Conservation (phyloP, 805 yeast species). For the Zygosaccharomyces lentus region DNA sequence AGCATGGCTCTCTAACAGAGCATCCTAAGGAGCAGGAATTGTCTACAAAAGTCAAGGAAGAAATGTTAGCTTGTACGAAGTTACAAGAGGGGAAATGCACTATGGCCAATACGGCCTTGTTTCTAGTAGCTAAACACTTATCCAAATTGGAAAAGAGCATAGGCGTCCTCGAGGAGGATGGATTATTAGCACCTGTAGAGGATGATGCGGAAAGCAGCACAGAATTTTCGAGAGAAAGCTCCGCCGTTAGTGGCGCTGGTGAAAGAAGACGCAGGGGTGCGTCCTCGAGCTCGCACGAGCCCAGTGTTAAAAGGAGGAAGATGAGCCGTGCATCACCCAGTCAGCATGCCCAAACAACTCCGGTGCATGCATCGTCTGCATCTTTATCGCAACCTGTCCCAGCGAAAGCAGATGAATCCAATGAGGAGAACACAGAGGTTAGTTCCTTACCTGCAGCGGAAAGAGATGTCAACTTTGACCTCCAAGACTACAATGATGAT, state of each 20-base stretch:
- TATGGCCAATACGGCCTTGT: slow-evolving; percentile 79
- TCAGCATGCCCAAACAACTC: slow-evolving; percentile 7
- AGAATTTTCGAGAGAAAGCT: slow-evolving; percentile 32
- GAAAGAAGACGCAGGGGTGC: slow-evolving; percentile 23
- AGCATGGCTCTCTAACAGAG: slow-evolving; percentile 74
- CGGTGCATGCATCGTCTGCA: slow-evolving; percentile 5
- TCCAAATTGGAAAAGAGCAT: slow-evolving; percentile 70
- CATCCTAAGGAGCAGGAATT: slow-evolving; percentile 76
- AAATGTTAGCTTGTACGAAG: slow-evolving; percentile 52
- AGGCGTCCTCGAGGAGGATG: slow-evolving; percentile 70
- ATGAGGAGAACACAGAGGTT: slow-evolving; percentile 2
- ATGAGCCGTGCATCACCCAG: slow-evolving; percentile 14
- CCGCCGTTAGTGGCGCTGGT: slow-evolving; percentile 19
- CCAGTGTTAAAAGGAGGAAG: slow-evolving; percentile 22
- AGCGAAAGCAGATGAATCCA: slow-evolving; percentile 1
- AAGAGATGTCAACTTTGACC: slow-evolving; percentile 18
- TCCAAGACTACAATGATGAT: slow-evolving; percentile 33
- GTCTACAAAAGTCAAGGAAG: slow-evolving; percentile 62
- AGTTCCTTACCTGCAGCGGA: slow-evolving; percentile 6
- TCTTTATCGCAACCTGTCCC: slow-evolving; percentile 5
- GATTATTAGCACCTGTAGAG: slow-evolving; percentile 60
- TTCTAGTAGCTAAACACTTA: slow-evolving; percentile 70
- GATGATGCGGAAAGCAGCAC: slow-evolving; percentile 30
- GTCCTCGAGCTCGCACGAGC: slow-evolving; percentile 14
- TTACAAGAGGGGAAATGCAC: slow-evolving; percentile 75